Evolutionary conservation across 2,329 filamentous ascomycete species (phyloP).

Genomic region (Aspergillus flavus): DNA sequence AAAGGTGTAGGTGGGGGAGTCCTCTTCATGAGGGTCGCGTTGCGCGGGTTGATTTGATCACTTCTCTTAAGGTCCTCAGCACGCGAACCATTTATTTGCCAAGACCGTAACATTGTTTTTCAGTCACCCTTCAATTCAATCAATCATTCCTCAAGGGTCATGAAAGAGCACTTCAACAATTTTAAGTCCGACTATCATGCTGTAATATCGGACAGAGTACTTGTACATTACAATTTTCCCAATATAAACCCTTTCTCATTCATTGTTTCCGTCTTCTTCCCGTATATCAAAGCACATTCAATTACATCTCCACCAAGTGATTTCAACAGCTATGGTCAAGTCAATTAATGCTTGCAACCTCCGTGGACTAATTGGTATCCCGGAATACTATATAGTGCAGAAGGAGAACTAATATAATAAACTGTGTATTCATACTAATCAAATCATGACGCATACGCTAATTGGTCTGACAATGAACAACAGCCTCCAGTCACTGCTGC

Average conservation of each 20-base stretch:
- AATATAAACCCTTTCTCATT: not conserved
- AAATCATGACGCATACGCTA: not conserved
- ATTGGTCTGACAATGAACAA: not conserved
- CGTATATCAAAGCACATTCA: no score
- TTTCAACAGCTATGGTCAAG: no score
- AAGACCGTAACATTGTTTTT: not conserved
- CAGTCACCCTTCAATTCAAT: not conserved
- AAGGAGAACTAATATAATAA: not conserved
- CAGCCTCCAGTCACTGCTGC: not conserved
- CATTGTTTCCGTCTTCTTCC: not conserved
- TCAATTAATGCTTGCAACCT: no score
- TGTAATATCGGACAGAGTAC: not conserved
- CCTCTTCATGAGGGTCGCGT: conserved; percentile 18
- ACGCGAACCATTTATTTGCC: conserved; percentile 3
- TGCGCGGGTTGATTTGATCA: conserved; percentile 8
- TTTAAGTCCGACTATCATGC: not conserved
- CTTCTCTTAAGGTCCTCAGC: not conserved
- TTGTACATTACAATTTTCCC: not conserved
- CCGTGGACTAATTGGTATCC: no score
- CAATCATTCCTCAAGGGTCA: not conserved
- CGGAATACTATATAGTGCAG: not conserved
- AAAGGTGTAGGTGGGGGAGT: not conserved
- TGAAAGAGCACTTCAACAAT: not conserved
- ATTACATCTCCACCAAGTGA: no score
- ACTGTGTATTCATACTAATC: not conserved